Percentiles rank a stretch among this genome's conserved stretches.
Evolutionary conservation across 768 basidiomycete genomes (phyloP).

Genomic region (Aureoboletus auriporus): DNA sequence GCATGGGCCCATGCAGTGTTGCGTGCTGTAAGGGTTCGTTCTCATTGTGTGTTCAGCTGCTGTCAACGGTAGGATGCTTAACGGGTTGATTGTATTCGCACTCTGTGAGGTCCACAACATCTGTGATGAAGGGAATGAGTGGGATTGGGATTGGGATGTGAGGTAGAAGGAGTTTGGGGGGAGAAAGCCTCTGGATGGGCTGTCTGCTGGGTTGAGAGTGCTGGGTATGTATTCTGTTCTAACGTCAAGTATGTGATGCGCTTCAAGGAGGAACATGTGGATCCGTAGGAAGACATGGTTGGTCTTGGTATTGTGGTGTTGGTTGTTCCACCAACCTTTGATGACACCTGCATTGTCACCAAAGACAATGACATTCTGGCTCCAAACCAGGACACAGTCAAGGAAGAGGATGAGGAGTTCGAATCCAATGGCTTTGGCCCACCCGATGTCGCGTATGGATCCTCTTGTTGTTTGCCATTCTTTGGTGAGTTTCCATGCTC

Average conservation of each 20-base stretch:
- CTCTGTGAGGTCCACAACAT: background rate
- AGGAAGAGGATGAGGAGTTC: background rate
- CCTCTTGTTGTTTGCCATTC: background rate
- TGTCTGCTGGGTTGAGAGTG: background rate
- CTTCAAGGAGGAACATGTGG: background rate
- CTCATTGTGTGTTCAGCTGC: too few species aligned
- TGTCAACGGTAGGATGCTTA: too few species aligned
- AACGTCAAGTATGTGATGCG: background rate
- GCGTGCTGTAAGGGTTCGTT: too few species aligned
- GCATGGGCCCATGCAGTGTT: too few species aligned
- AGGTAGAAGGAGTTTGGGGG: background rate
- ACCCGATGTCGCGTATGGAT: background rate
- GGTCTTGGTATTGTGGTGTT: background rate
- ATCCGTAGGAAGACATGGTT: background rate
- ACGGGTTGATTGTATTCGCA: too few species aligned
- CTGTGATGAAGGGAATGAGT: background rate
- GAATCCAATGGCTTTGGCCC: background rate
- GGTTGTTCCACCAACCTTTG: background rate
- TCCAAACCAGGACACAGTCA: too few species aligned
- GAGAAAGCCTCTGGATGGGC: background rate
- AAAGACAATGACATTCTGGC: background rate
- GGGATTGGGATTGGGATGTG: background rate
- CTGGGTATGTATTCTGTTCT: background rate
- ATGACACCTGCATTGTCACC: conserved; percentile 1
- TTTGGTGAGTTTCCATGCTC: background rate